phyloP scores from a whole-genome alignment of 2,329 filamentous ascomycete species.

The Emergomyces pasteurianus region DNA sequence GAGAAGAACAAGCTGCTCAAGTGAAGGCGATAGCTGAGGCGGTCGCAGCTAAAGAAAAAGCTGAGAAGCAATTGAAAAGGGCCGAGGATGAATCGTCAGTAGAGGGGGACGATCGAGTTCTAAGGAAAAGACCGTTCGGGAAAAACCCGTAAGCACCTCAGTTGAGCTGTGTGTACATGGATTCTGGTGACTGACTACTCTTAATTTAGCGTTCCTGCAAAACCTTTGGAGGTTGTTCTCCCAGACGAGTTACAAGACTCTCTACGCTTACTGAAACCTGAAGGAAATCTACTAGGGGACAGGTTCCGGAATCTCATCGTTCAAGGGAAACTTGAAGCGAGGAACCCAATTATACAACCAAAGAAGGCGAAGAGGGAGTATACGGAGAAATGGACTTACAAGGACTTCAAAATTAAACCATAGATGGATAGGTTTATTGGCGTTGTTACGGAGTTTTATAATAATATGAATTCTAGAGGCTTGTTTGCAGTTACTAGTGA shows the following conservation, averaged over 20 bases:
- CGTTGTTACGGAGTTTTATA: background rate
- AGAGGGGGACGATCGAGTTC: conserved; percentile 49
- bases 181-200: background rate
- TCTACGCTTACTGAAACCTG: conserved; percentile 71
- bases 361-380: conserved; percentile 71
- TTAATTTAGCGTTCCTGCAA: conserved; percentile 46
- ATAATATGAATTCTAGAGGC: background rate
- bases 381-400: conserved; percentile 96
- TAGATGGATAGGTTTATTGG: background rate
- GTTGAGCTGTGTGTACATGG: background rate
- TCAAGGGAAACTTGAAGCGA: conserved; percentile 75
- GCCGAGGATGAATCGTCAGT: conserved; percentile 28
- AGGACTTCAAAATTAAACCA: conserved; percentile 61
- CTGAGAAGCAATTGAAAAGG: conserved; percentile 22
- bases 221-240: conserved; percentile 67
- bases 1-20: conserved; percentile 57
- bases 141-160: conserved; percentile 37
- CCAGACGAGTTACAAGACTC: conserved; percentile 75
- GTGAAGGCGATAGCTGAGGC: conserved; percentile 56
- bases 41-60: conserved; percentile 39
- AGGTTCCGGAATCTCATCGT: conserved; percentile 81
- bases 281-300: conserved; percentile 90
- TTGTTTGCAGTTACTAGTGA: too few relatives aligned
- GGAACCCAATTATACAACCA: conserved; percentile 64
- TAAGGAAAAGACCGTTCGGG: conserved; percentile 63